phyloP scores from a whole-genome alignment of 495 filamentous ascomycete species.

The Cairneyella variabilis region DNA sequence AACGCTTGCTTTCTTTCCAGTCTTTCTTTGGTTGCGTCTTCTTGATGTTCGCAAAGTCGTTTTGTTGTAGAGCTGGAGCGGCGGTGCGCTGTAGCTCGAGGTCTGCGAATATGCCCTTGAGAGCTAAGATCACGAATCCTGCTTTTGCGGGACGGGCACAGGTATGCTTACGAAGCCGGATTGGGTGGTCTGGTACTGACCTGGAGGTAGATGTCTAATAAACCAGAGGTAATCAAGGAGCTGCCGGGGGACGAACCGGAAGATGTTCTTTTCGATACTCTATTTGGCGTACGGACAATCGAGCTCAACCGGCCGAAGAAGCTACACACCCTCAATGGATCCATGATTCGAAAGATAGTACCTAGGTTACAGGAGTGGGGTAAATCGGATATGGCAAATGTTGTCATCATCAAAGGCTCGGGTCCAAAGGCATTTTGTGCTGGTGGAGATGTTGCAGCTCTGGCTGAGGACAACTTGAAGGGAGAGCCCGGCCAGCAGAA shows the following conservation, averaged over 20 bases:
- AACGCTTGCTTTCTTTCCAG: constrained; percentile 3
- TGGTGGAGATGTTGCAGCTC: constrained; percentile 80
- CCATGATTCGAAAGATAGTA: constrained; percentile 90
- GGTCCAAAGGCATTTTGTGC: constrained; percentile 86
- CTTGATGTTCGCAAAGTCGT: constrained; percentile 28
- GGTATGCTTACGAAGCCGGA: constrained; percentile 27
- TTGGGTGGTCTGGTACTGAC: constrained; percentile 2
- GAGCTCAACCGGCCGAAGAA: constrained; percentile 92
- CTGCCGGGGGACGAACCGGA: constrained; percentile 68
- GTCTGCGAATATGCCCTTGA: constrained; percentile 70
- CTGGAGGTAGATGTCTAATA: constrained; percentile 12
- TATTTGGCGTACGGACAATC: constrained; percentile 86
- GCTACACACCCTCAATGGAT: constrained; percentile 84
- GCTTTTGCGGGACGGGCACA: constrained; percentile 45
- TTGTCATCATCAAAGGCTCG: constrained; percentile 86
- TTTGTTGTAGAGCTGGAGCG: constrained; percentile 20
- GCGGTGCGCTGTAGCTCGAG: constrained; percentile 17
- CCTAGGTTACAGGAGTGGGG: constrained; percentile 87
- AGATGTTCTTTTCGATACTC: constrained; percentile 86
- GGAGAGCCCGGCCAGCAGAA: constrained; percentile 61
- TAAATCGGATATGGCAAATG: constrained; percentile 88
- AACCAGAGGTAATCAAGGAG: constrained; percentile 42
- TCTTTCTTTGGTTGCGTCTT: constrained; percentile 6
- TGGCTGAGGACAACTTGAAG: constrained; percentile 67
- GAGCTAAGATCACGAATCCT: constrained; percentile 73